Conservation (phyloP, 1,284 basidiomycete species). For the Rhodotorula sp. region DNA sequence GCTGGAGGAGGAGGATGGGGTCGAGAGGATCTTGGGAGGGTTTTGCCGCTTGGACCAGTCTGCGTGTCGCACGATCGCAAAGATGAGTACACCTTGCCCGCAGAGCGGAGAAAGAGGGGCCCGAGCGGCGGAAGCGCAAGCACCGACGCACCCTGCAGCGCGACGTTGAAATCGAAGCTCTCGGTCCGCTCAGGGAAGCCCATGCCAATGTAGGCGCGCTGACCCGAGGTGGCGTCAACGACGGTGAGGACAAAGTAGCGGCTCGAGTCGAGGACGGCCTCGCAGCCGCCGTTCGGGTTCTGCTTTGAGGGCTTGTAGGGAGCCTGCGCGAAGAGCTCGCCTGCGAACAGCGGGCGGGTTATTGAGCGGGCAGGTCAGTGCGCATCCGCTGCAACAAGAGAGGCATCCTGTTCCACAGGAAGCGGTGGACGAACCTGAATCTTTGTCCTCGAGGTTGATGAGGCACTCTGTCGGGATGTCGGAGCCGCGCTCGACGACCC, state of each 20-base stretch:
- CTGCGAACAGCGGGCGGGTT: conserved; percentile 27
- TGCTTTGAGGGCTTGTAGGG: conserved; percentile 78
- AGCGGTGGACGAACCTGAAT: conserved; percentile 63
- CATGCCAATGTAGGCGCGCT: conserved; percentile 74
- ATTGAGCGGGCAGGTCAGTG: background rate
- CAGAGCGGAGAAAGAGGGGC: too few species aligned
- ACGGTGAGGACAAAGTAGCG: conserved; percentile 62
- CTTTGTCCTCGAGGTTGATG: conserved; percentile 72
- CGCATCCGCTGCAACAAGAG: background rate
- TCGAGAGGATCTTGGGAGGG: conserved; percentile 48
- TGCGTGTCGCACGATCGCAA: too few species aligned
- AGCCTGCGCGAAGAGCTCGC: conserved; percentile 81
- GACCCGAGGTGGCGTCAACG: conserved; percentile 35
- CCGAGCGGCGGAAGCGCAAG: background rate
- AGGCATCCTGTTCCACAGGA: background rate
- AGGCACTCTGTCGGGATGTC: conserved; percentile 57
- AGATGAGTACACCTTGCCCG: too few species aligned
- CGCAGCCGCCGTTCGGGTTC: conserved; percentile 64
- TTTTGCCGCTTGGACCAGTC: conserved; percentile 52
- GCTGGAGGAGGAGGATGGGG: conserved; percentile 48
- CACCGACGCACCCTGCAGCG: conserved; percentile 80
- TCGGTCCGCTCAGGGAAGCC: conserved; percentile 85
- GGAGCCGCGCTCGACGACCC: conserved; percentile 69
- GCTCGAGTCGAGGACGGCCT: conserved; percentile 93
- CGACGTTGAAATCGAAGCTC: conserved; percentile 93